These are phyloP conservation scores for Termitomyces sp. DNA, from an alignment of 768 basidiomycete species.

Conservation along the genomic window DNA sequence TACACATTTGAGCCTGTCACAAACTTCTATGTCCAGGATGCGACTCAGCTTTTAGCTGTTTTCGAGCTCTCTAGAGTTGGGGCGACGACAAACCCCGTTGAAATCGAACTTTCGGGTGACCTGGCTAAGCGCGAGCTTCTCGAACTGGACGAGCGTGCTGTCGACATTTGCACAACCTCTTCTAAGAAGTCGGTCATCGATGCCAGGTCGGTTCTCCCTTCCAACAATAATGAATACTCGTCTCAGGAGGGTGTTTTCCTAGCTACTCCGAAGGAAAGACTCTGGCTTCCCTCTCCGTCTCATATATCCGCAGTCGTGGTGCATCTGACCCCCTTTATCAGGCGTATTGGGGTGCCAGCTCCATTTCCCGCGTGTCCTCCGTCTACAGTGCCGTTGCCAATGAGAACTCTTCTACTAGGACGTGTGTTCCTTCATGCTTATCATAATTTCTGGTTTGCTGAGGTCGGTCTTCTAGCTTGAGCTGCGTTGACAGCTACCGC, in stretches of 20 bases:
- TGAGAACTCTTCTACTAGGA: slow-evolving; percentile 34
- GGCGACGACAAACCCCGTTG: slow-evolving; percentile 20
- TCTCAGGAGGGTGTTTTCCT: neutral
- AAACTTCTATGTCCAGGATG: slow-evolving; percentile 28
- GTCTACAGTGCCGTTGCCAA: slow-evolving; percentile 32
- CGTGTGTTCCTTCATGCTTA: slow-evolving; percentile 18
- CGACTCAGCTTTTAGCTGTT: slow-evolving; percentile 12
- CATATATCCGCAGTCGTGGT: slow-evolving; percentile 31
- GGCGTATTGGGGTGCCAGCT: slow-evolving; percentile 32
- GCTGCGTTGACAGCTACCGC: slow-evolving; percentile 33
- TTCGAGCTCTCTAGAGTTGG: slow-evolving; percentile 19
- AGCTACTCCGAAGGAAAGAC: slow-evolving; percentile 36
- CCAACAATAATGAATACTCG: neutral
- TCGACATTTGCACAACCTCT: slow-evolving; percentile 29
- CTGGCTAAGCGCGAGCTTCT: slow-evolving; percentile 26
- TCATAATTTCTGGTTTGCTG: neutral
- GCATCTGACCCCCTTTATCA: slow-evolving; percentile 30
- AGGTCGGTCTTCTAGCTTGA: slow-evolving; percentile 22
- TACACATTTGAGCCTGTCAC: slow-evolving; percentile 35
- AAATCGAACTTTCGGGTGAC: slow-evolving; percentile 29
- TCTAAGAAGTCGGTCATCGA: slow-evolving; percentile 33
- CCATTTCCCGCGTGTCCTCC: slow-evolving; percentile 28
- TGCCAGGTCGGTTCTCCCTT: slow-evolving; percentile 21
- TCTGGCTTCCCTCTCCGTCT: slow-evolving; percentile 25
- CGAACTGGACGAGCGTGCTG: slow-evolving; percentile 30